Evolutionary conservation across 768 basidiomycete species (phyloP).

Genomic region (Phlebiopsis gigantea): DNA sequence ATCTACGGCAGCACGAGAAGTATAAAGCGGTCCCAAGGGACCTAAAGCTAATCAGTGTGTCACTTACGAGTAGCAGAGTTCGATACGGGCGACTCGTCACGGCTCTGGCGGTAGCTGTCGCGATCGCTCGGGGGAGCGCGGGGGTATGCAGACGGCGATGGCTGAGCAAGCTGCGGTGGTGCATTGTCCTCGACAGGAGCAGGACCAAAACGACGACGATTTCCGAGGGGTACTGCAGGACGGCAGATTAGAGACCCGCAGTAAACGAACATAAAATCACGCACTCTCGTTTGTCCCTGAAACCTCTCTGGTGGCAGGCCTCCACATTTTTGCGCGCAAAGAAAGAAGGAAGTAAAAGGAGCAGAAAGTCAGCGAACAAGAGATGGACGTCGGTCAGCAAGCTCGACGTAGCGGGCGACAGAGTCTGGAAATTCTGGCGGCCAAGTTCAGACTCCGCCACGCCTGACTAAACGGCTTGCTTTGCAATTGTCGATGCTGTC

Average conservation of each 20-base stretch:
- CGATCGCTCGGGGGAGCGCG: conserved; percentile 49
- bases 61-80: conserved; percentile 66
- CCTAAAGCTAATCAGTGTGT: conserved; percentile 1
- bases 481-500: not conserved
- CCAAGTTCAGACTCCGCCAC: conserved; percentile 14
- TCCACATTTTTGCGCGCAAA: conserved; percentile 58
- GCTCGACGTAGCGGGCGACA: conserved; percentile 9
- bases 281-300: conserved; percentile 90
- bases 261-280: conserved; percentile 21
- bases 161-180: conserved; percentile 82
- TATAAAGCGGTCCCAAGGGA: conserved; percentile 7
- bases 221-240: conserved; percentile 65
- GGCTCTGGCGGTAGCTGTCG: conserved; percentile 51
- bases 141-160: conserved; percentile 82
- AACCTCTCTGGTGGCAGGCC: conserved; percentile 82
- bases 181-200: conserved; percentile 76
- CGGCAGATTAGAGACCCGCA: conserved; percentile 14
- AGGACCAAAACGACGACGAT: conserved; percentile 88
- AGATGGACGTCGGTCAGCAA: conserved; percentile 15
- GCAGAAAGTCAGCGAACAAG: conserved; percentile 14
- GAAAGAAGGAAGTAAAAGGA: conserved; percentile 31
- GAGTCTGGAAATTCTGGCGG: not conserved
- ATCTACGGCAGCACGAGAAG: conserved; percentile 14
- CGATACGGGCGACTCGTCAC: conserved; percentile 61
- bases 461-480: conserved; percentile 16